Conservation (phyloP, 2,329 filamentous ascomycete species). For the Lachnellula hyalina region DNA sequence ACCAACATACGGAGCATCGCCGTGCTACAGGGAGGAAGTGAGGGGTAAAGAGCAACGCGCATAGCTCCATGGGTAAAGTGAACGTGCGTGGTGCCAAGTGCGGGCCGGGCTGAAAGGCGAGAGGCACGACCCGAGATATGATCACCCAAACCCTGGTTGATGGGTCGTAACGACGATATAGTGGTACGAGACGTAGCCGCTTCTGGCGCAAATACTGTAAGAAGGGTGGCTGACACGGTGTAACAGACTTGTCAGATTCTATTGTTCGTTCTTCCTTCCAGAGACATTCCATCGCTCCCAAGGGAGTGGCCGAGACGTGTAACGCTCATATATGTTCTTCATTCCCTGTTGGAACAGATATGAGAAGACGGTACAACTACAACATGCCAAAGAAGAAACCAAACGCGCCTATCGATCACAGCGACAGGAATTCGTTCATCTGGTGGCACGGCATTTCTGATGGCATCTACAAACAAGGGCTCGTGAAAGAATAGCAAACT, state of each 20-base stretch:
- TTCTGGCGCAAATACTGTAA: slow-evolving; percentile 9
- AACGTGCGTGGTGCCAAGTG: slow-evolving; percentile 12
- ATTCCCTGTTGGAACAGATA: not conserved
- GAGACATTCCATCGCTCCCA: slow-evolving; percentile 8
- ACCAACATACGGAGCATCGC: not conserved
- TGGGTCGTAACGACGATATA: slow-evolving; percentile 7
- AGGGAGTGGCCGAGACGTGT: slow-evolving; percentile 7
- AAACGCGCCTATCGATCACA: not conserved
- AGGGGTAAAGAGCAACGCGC: slow-evolving; percentile 1
- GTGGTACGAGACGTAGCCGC: slow-evolving; percentile 13
- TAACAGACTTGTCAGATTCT: slow-evolving; percentile 5
- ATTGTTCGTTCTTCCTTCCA: slow-evolving; percentile 7
- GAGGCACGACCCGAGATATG: slow-evolving; percentile 24
- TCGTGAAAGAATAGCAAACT: not conserved
- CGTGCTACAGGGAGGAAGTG: slow-evolving; percentile 1
- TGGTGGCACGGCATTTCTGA: not conserved
- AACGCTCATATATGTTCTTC: not conserved
- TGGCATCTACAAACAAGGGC: not conserved
- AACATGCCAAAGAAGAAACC: not conserved
- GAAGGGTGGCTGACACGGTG: slow-evolving; percentile 10
- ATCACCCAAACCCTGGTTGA: slow-evolving; percentile 24
- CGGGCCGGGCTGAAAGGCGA: slow-evolving; percentile 15
- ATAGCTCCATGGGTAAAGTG: slow-evolving; percentile 12
- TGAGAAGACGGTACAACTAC: not conserved
- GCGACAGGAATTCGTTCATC: not conserved